Evolutionary conservation across 1,284 basidiomycete genomes (phyloP), one percentile per base, ranked within the genome.

Genomic region (Wolfiporia cocos): DNA sequence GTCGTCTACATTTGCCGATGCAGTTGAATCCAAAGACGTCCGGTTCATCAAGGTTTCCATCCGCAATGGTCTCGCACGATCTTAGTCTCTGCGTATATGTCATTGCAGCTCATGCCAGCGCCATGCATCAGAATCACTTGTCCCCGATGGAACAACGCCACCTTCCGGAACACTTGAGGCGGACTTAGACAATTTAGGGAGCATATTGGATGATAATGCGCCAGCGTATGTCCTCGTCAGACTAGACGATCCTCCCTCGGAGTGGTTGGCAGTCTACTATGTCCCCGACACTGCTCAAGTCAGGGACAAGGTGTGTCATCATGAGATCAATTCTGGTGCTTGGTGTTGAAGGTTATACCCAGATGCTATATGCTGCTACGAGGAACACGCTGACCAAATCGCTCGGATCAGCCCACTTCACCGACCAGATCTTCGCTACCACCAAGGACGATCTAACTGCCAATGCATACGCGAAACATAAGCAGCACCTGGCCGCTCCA

Each of bases 361-460:
- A 95, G 86, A 95, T 94, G 92, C 70, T 95, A 21, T 93, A 94
- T 61, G 92, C 92, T n/a, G 86, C 90, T 1, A 83, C 85, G 1
- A 78, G 90, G 39, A 71, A 74, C 20, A 76, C 83, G 5, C 70
- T 94, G 17, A 71, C 83, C 35, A 90, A 82, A 61, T 70, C 77
- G 4, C 73, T 94, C 1, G 90, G 90, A 34, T 85, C 89, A 3
- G 70, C 78, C 34, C 66, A 80, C 43, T 91, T 93, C 62, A 76
- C 79, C 11, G 85, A 90, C 57, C 76, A 77, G 41, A 70, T 94
- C 45, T 92, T 91, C 59, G 90, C 91, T 0, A 92, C 88, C 0
- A 76, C 77, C 41, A 84, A 82, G 55, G 70, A 71, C 20, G 81
- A 90, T 57, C 53, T 84, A 30, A 78, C 79, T 3, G 64, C 77